A percentile compares a stretch with the other conserved stretches of the same genome.
Evolutionary conservation across 495 filamentous ascomycete species (phyloP).

Genomic region (Lasiosphaeria miniovina): DNA sequence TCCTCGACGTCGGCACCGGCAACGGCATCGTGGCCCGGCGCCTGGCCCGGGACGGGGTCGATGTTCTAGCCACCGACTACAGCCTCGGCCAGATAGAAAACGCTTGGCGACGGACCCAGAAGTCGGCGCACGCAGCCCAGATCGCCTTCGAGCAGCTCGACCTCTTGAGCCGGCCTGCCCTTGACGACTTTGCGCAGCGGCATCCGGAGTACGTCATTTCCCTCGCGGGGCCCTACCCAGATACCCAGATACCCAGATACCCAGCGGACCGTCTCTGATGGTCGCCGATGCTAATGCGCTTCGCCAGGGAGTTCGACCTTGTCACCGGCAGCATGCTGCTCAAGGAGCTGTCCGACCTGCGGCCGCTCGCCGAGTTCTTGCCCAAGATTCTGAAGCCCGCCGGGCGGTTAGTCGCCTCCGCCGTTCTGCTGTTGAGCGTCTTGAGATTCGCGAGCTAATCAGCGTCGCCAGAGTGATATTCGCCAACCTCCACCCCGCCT

Average conservation of each 20-base stretch:
- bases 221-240: neutral
- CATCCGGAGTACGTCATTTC: neutral
- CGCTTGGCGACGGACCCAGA: neutral
- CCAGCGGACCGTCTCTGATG: neutral
- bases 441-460: neutral
- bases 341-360: slow-evolving; percentile 4
- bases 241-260: neutral
- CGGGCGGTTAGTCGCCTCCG: neutral
- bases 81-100: slow-evolving; percentile 1
- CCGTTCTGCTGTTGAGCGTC: too few relatives aligned
- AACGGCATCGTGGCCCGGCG: slow-evolving; percentile 2
- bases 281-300: neutral
- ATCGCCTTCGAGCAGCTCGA: neutral
- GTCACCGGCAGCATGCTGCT: slow-evolving; percentile 7
- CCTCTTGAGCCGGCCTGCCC: neutral
- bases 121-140: neutral
- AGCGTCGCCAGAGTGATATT: neutral
- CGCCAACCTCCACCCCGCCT: slow-evolving; percentile 4
- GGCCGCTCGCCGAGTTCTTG: slow-evolving; percentile 4
- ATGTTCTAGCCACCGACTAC: slow-evolving; percentile 3
- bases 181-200: slow-evolving; percentile 1
- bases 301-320: slow-evolving; percentile 3
- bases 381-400: slow-evolving; percentile 3
- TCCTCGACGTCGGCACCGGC: slow-evolving; percentile 1
- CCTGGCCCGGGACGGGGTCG: neutral